Evolutionary conservation across 768 basidiomycete species (phyloP).

Genomic region (Boletus barrowsii): DNA sequence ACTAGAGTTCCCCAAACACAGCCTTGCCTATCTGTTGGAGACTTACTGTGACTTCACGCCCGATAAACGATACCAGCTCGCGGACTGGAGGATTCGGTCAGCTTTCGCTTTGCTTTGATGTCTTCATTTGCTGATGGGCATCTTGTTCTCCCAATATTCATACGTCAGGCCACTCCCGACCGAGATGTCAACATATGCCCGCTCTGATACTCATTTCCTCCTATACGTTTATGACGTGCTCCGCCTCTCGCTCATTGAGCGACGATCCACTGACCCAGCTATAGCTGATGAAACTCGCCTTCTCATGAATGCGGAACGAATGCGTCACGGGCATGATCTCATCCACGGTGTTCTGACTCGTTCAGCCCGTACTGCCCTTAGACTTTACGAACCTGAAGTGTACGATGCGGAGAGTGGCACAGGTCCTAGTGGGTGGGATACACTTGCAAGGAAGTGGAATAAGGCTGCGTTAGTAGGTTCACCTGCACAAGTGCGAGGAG

Average conservation of each 20-base stretch:
- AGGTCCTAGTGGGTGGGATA: constrained; percentile 75
- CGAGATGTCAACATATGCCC: constrained; percentile 91
- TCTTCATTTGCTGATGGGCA: neutral
- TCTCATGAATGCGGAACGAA: neutral
- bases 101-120: constrained; percentile 13
- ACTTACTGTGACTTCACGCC: constrained; percentile 88
- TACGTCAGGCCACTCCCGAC: constrained; percentile 64
- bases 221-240: constrained; percentile 90
- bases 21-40: constrained; percentile 78
- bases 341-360: constrained; percentile 65
- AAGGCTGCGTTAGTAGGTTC: constrained; percentile 44
- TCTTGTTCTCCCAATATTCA: neutral
- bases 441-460: constrained; percentile 80
- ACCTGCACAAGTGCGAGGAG: constrained; percentile 27
- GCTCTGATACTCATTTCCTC: constrained; percentile 95
- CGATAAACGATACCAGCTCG: constrained; percentile 95
- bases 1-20: constrained; percentile 78
- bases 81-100: constrained; percentile 94
- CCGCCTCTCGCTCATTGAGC: constrained; percentile 81
- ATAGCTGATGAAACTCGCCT: constrained; percentile 15
- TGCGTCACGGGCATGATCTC: constrained; percentile 36
- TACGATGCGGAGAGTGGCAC: constrained; percentile 66
- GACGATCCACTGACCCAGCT: constrained; percentile 36
- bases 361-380: constrained; percentile 74
- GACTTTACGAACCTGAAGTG: constrained; percentile 61